Evolutionary conservation across 306 rosid species (phyloP), one percentile per base, ranked within the genome.

Genomic region (Lablab purpureus): DNA sequence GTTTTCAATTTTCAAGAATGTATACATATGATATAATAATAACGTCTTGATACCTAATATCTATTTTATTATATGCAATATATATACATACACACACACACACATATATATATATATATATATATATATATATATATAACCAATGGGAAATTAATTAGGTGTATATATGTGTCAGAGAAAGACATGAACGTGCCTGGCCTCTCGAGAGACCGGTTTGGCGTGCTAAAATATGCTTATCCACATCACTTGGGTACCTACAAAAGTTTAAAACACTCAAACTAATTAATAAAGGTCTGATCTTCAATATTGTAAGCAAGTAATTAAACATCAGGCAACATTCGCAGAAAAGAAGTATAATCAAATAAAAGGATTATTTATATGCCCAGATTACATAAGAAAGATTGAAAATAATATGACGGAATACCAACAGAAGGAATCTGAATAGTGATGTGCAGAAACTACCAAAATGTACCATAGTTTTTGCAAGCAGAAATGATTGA

Each of bases 171-270:
- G 66, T 51, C 10, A 8, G 58, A 56, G 32, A 63, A 69, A 40
- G 75, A 82, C 4, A 78, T 84, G 65, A 79, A 88, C 90, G 80
- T 90, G 87, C 99, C 97, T 94, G 99, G 90, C 99, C 90, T 89
- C 97, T 91, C n/a, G 99, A 92, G 82, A 94, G 99, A 66, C 97
- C 97, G 19, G 99, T 92, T 92, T 94, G 99, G 88, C 99, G 97
- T 60, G 99, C 95, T 75, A 94, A 81, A 70, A 92, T 91, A 74
- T 91, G 97, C 85, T 94, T 94, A 88, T 94, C 99, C 41, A 92
- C 97, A 82, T 94, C 97, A 75, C 95, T 94, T 78, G 99, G 99
- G 75, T 94, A 94, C 88, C 99, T 94, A 89, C 87, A 89, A 58
- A 73, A 72, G 58, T 74, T 25, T 51, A 54, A 12, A 6, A 54